Conservation (phyloP, 2,329 filamentous ascomycete species). For the Sporothrix luriei region DNA sequence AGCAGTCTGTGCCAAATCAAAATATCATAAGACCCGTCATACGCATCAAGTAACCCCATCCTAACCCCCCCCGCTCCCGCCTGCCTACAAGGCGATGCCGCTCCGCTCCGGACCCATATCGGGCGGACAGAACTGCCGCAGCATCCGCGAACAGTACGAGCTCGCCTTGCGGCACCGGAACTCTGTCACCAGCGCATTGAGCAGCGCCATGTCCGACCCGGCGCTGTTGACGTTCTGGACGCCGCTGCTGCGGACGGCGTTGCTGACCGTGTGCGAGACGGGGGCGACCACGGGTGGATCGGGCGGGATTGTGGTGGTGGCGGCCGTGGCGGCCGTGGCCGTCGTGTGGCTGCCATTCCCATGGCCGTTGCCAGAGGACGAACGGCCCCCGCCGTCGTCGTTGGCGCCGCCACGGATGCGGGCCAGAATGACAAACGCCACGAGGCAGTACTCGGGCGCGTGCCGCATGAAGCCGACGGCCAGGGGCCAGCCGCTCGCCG, state of each 20-base stretch:
- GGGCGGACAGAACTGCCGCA: slow-evolving; percentile 18
- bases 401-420: slow-evolving; percentile 17
- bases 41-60: neutral
- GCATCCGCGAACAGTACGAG: slow-evolving; percentile 25
- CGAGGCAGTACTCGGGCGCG: slow-evolving; percentile 26
- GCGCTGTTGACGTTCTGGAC: slow-evolving; percentile 7
- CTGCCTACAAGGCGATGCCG: neutral
- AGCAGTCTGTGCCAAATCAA: neutral
- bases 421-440: slow-evolving; percentile 16
- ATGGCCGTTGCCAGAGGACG: too few relatives aligned
- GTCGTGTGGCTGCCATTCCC: neutral
- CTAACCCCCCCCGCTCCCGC: neutral
- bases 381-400: neutral
- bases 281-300: neutral
- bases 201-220: slow-evolving; percentile 19
- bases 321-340: neutral
- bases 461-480: slow-evolving; percentile 22
- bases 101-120: slow-evolving; percentile 3
- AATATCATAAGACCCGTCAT: too few relatives aligned
- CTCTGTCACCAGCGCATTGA: slow-evolving; percentile 21
- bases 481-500: neutral
- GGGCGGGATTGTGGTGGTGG: neutral
- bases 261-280: slow-evolving; percentile 22
- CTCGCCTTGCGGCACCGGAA: slow-evolving; percentile 24
- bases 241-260: slow-evolving; percentile 10